A percentile compares a stretch with the other conserved stretches of the same genome.
phyloP scores from a whole-genome alignment of 2,329 filamentous ascomycete genomes.

The Cytospora mali region DNA sequence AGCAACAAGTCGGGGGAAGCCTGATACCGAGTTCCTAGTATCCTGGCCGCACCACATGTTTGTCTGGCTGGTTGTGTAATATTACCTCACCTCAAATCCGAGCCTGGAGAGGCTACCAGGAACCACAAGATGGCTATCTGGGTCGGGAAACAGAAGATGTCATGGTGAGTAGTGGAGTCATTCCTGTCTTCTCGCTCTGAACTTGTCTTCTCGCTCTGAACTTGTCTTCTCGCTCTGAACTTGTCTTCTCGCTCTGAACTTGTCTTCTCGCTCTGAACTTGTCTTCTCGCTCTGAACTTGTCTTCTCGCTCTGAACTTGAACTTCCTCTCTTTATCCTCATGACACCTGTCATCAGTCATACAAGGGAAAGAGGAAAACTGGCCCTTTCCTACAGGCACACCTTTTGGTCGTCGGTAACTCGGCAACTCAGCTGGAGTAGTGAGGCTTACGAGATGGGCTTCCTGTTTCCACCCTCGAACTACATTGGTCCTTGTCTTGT shows the following conservation, averaged over 20 bases:
- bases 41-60: background rate
- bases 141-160: slow-evolving; percentile 30
- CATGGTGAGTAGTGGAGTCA: slow-evolving; percentile 21
- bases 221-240: background rate
- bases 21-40: background rate
- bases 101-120: slow-evolving; percentile 20
- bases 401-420: background rate
- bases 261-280: no score
- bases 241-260: background rate
- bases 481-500: background rate
- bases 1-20: background rate
- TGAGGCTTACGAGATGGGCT: background rate
- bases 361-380: background rate
- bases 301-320: no score
- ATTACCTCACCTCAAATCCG: slow-evolving; percentile 10
- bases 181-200: background rate
- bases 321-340: background rate
- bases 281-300: background rate
- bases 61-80: background rate
- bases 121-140: slow-evolving; percentile 26
- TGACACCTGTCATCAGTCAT: background rate
- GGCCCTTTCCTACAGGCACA: background rate
- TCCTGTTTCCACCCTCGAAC: background rate
- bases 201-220: background rate
- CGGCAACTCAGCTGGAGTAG: background rate